These are phyloP conservation scores for Penicillium sp. DNA, from an alignment of 2,329 filamentous ascomycete genomes.

Conservation along the genomic window DNA sequence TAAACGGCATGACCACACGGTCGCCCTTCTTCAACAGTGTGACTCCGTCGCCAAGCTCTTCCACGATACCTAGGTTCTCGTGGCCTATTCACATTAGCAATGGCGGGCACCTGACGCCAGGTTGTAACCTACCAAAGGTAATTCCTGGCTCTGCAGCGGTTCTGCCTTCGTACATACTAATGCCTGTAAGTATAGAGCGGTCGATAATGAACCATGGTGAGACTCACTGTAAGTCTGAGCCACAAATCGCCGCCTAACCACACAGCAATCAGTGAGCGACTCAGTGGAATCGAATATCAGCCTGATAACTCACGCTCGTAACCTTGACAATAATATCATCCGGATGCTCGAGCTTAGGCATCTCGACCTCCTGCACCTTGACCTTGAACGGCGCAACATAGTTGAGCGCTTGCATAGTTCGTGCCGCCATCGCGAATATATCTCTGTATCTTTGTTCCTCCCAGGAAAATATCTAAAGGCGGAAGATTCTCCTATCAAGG, in stretches of 20 bases:
- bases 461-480: not conserved
- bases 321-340: conserved; percentile 70
- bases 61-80: conserved; percentile 65
- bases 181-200: conserved; percentile 40
- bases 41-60: conserved; percentile 62
- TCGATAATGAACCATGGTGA: not conserved
- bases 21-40: conserved; percentile 67
- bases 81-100: conserved; percentile 44
- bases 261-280: conserved; percentile 7
- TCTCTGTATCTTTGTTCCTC: not conserved
- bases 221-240: conserved; percentile 53
- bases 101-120: too few relatives aligned
- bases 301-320: conserved; percentile 58
- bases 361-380: conserved; percentile 63
- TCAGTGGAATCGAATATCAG: not conserved
- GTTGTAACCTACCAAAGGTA: conserved; percentile 53
- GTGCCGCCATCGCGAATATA: conserved; percentile 23
- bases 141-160: conserved; percentile 67
- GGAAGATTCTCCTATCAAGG: not conserved
- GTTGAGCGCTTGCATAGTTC: conserved; percentile 66
- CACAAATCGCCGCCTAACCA: conserved; percentile 55
- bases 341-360: conserved; percentile 65
- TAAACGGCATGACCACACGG: conserved; percentile 69
- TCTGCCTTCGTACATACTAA: conserved; percentile 66
- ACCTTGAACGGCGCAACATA: conserved; percentile 67